Evolutionary conservation across 2,329 filamentous ascomycete genomes (phyloP), one percentile per base, ranked within the genome.

Genomic region (Aphanocladium album): DNA sequence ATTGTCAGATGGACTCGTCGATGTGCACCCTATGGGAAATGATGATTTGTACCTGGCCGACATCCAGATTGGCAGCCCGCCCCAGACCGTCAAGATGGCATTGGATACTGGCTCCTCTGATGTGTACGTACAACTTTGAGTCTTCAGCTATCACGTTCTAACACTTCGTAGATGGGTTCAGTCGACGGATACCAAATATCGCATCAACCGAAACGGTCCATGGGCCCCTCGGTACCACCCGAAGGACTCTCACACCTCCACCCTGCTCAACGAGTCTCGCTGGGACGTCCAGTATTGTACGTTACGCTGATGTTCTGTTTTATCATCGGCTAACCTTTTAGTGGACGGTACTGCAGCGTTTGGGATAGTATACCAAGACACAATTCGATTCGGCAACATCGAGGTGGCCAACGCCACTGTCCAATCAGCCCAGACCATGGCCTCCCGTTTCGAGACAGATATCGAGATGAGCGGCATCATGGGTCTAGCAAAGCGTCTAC

Each of bases 101-200:
- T 65, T 83, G 25, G 81, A 83, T 64, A 83, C 80, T 2, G 82
- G 81, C 12, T 84, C 82, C 8, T 74, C 78, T 11, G 82, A 84
- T 62, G 72, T 82, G 87, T 95, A 82, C 83, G 88, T 85, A 12
- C 14, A 2, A 1, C 3, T 23, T 30, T 12, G 50, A n/a, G 3
- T 6, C 5, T 9, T 23, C 11, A n/a, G 27, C 0, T 11, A 14
- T 17, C 3, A 17, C 14, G n/a, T 12, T 5, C 19, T 53, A 58
- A 56, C 27, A 47, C 3, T 4, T n/a, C 52, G n/a, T n/a, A 83
- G 81, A n/a, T 84, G 82, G 82, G 74, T 83, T 19, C 80, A 82
- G 68, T 80, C 79, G 2, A 75, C 79, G 2, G 77, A 82, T 60
- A 82, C 79, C 16, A 63, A 65, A 47, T 76, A 75, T 60, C 64